A percentile compares a stretch with the other conserved stretches of the same genome.
Conservation (phyloP, 2,329 filamentous ascomycete species). For the Colletotrichum kahawae region DNA sequence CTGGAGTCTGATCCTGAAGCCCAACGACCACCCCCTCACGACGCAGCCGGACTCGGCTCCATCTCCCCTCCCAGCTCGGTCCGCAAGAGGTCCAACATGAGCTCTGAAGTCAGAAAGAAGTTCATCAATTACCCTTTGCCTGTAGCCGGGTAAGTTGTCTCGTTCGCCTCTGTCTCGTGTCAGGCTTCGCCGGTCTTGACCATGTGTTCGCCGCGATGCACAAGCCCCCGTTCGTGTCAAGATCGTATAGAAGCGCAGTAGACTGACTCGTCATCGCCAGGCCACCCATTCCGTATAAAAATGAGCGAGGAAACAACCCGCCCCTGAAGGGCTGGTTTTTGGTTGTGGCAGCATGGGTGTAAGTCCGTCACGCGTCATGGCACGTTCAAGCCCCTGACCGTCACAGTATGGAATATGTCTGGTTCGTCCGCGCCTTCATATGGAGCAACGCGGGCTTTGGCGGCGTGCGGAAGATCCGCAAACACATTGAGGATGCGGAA, state of each 20-base stretch:
- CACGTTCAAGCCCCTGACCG: not conserved
- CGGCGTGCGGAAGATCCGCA: slow-evolving; percentile 56
- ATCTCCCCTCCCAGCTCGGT: not conserved
- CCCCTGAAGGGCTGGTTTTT: slow-evolving; percentile 61
- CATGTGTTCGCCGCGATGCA: not conserved
- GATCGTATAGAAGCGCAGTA: not conserved
- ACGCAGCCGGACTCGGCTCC: not conserved
- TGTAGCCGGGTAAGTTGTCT: slow-evolving; percentile 34
- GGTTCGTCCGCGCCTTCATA: slow-evolving; percentile 57
- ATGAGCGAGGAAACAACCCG: slow-evolving; percentile 58
- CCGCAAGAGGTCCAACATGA: slow-evolving; percentile 11
- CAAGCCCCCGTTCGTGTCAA: not conserved
- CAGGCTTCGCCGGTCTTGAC: not conserved
- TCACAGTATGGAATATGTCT: slow-evolving; percentile 60
- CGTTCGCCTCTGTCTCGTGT: not conserved
- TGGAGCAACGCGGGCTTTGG: slow-evolving; percentile 71
- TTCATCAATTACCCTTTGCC: slow-evolving; percentile 43
- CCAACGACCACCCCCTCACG: not conserved
- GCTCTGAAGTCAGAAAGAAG: slow-evolving; percentile 17
- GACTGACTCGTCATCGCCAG: slow-evolving; percentile 26
- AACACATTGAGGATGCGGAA: slow-evolving; percentile 55
- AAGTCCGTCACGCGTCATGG: slow-evolving; percentile 28
- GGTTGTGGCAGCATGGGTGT: slow-evolving; percentile 60
- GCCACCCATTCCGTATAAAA: slow-evolving; percentile 46
- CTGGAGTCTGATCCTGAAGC: not conserved